Conservation (phyloP, 495 filamentous ascomycete genomes). For the Penicillium taxi region DNA sequence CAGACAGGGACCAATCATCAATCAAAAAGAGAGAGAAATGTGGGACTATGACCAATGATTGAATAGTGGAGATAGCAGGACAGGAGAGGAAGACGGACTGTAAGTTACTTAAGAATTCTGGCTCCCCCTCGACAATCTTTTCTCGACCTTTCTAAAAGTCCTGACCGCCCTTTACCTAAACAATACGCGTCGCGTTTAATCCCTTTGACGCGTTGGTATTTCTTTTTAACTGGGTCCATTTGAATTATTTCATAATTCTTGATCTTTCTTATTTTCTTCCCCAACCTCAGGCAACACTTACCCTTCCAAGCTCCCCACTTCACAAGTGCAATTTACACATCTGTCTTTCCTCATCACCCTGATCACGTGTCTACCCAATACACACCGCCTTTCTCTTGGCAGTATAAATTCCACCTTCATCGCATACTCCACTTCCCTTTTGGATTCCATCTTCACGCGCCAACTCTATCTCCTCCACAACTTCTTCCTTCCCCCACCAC, state of each 20-base stretch:
- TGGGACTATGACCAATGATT: constrained; percentile 14
- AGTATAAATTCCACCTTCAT: constrained; percentile 37
- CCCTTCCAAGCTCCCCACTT: not conserved
- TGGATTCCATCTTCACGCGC: too few relatives aligned
- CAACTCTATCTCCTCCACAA: constrained; percentile 4
- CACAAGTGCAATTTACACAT: not conserved
- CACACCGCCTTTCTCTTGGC: constrained; percentile 40
- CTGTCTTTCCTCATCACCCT: constrained; percentile 31
- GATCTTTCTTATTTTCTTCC: constrained; percentile 15
- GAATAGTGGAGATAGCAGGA: constrained; percentile 37
- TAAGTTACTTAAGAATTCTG: constrained; percentile 48
- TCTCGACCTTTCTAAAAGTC: constrained; percentile 30
- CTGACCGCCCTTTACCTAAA: constrained; percentile 19
- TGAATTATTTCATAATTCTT: constrained; percentile 8
- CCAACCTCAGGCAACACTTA: constrained; percentile 1
- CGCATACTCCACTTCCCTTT: constrained; percentile 43
- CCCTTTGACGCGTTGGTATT: constrained; percentile 6
- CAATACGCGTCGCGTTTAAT: constrained; percentile 23
- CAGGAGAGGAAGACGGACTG: constrained; percentile 32
- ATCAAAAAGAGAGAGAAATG: not conserved
- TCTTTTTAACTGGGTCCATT: constrained; percentile 13
- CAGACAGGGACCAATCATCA: constrained; percentile 24
- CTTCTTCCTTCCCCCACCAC: too few relatives aligned
- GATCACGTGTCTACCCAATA: too few relatives aligned
- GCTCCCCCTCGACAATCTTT: constrained; percentile 37